These are phyloP conservation scores for Castanopsis chinensis DNA, from an alignment of 306 rosid genomes.

Conservation along the genomic window DNA sequence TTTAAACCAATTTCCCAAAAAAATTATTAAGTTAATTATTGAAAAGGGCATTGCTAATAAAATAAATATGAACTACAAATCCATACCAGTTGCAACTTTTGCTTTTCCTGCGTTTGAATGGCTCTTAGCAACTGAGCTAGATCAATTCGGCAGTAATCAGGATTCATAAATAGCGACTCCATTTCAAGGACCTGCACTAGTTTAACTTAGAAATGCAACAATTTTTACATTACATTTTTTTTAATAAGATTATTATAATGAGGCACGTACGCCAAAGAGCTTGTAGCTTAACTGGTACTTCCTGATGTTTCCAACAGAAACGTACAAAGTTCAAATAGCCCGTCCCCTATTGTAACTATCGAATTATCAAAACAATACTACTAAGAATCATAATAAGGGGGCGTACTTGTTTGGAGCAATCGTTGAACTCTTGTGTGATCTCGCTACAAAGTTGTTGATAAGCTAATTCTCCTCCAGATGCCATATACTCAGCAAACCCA, in stretches of 20 bases:
- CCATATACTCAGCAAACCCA: constrained; percentile 70
- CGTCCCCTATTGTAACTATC: too few species aligned
- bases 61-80: not conserved
- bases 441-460: constrained; percentile 79
- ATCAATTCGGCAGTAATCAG: constrained; percentile 58
- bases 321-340: too few species aligned
- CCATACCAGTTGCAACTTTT: constrained; percentile 74
- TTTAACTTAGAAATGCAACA: constrained; percentile 27
- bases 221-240: not conserved
- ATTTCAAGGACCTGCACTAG: constrained; percentile 64
- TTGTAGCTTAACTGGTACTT: too few species aligned
- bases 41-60: not conserved
- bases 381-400: not conserved
- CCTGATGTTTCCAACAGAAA: too few species aligned
- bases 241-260: too few species aligned
- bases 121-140: constrained; percentile 80
- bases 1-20: not conserved
- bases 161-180: constrained; percentile 56
- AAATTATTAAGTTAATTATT: not conserved
- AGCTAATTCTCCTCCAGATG: constrained; percentile 60
- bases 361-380: too few species aligned
- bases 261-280: too few species aligned
- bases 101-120: constrained; percentile 83
- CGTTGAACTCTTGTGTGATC: constrained; percentile 73
- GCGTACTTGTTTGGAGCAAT: constrained; percentile 71